A percentile compares a stretch with the other conserved stretches of the same genome.
These are phyloP conservation scores for Chenopodium formosanum DNA, from an alignment of 148 eudicot species.

Conservation along the genomic window DNA sequence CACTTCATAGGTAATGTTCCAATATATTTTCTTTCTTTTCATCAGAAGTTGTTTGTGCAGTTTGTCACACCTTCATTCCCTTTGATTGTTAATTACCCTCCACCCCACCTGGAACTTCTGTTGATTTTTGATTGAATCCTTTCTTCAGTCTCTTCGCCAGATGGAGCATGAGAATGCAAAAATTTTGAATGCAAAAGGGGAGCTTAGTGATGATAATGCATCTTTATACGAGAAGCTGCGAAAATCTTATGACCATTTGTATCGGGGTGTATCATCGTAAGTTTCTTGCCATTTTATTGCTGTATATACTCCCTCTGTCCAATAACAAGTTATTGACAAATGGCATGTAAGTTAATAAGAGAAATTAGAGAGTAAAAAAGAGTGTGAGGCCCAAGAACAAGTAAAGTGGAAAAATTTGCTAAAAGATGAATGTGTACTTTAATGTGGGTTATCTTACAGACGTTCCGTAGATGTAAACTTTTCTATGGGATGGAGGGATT, in stretches of 20 bases:
- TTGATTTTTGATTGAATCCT: slow-evolving; percentile 19
- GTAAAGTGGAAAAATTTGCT: neutral
- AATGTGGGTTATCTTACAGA: neutral
- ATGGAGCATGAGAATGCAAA: slow-evolving; percentile 96
- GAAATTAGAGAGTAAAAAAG: neutral
- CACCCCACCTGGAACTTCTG: neutral
- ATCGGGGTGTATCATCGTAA: slow-evolving; percentile 92
- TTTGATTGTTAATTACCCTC: neutral
- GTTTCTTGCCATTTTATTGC: slow-evolving; percentile 29
- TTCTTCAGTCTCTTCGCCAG: slow-evolving; percentile 77
- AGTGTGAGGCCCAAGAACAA: neutral
- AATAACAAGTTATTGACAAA: neutral
- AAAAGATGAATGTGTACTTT: neutral
- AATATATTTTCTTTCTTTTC: neutral
- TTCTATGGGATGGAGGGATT: neutral
- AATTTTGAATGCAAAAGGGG: slow-evolving; percentile 88
- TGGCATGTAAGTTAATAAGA: neutral
- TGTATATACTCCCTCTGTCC: neutral
- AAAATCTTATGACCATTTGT: slow-evolving; percentile 84
- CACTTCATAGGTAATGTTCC: neutral
- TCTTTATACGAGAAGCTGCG: slow-evolving; percentile 89
- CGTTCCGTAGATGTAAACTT: neutral
- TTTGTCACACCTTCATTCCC: slow-evolving; percentile 12
- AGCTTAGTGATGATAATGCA: slow-evolving; percentile 88
- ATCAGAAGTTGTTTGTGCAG: neutral